Evolutionary conservation across 495 filamentous ascomycete species (phyloP), one percentile per base, ranked within the genome.

Genomic region (Hypoxylon lienhwacheense): DNA sequence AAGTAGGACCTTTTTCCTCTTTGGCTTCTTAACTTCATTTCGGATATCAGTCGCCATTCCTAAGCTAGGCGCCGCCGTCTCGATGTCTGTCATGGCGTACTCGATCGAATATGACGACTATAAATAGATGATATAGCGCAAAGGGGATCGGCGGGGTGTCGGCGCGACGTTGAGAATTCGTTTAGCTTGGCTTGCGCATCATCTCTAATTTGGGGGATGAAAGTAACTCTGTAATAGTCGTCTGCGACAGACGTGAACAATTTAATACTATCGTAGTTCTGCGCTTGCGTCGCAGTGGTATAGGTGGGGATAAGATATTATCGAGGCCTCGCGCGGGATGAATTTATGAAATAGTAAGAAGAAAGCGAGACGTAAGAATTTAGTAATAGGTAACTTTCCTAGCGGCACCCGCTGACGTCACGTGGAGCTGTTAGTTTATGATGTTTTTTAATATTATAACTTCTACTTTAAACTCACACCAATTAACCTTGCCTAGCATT

Each of bases 1-100:
- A 41, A 82, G 69, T 5, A 82, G 69, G 19, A 82, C 78, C 68
- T 82, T 82, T 66, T 82, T 80, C 71, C 81, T 82, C 73, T 82
- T 82, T 15, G 79, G 75, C 54, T 82, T 82, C 55, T 76, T 78
- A 21, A 78, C 70, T 45, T 78, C 73, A 43, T 46, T 69, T 32
- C 65, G 61, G 15, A 67, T 6, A n/a, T 69, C 68, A 37, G 10
- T 35, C 11, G 43, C 22, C 43, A 50, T 19, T 14, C 53, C 58
- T 35, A 62, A 25, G 51, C 48, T 56, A 39, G 56, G 59, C 41
- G 55, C 40, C 7, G 65, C 52, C 2, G 63, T 20, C 29, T 67
- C 64, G 17, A 56, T 47, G 10, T 65, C 65, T 0, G 62, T 35
- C 65, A 67, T 65, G 3, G 29, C 41, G 25, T 41, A 6, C 14